phyloP scores from a whole-genome alignment of 768 basidiomycete species.

The Lepiota subincarnata region DNA sequence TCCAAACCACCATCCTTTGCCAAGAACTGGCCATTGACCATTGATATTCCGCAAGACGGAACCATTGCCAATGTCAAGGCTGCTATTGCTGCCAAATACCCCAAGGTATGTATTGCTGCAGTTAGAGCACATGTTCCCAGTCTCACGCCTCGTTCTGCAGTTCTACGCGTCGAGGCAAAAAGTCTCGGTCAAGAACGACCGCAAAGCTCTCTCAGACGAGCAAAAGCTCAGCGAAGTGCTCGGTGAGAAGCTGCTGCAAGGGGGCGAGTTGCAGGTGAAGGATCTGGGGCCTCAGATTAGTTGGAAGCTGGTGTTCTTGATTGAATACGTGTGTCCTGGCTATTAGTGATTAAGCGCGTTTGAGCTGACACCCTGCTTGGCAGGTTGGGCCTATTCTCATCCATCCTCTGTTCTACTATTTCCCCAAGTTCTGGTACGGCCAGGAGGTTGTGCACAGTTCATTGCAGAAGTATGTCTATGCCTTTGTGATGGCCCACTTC shows the following conservation, averaged over 20 bases:
- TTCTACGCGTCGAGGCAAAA: slow-evolving; percentile 72
- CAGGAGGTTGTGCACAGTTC: slow-evolving; percentile 64
- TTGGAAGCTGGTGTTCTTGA: slow-evolving; percentile 85
- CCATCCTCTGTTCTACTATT: slow-evolving; percentile 80
- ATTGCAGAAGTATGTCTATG: slow-evolving; percentile 75
- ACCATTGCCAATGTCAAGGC: slow-evolving; percentile 70
- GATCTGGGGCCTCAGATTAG: slow-evolving; percentile 88
- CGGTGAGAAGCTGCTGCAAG: slow-evolving; percentile 47
- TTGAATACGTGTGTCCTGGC: slow-evolving; percentile 81
- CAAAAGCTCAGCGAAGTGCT: slow-evolving; percentile 49
- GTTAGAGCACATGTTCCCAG: background rate
- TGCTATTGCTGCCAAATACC: slow-evolving; percentile 44
- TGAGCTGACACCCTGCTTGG: slow-evolving; percentile 4
- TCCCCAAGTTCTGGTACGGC: slow-evolving; percentile 69
- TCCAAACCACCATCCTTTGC: slow-evolving; percentile 45
- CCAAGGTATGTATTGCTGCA: slow-evolving; percentile 25
- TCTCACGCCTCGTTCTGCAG: slow-evolving; percentile 32
- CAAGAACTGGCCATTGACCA: slow-evolving; percentile 43
- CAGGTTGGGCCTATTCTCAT: slow-evolving; percentile 86
- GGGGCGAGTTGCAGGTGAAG: slow-evolving; percentile 71
- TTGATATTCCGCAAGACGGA: slow-evolving; percentile 46
- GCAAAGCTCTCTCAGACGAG: slow-evolving; percentile 60
- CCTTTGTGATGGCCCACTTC: slow-evolving; percentile 82
- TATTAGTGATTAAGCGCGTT: background rate
- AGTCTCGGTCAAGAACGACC: slow-evolving; percentile 58